A percentile compares a stretch with the other conserved stretches of the same genome.
These are phyloP conservation scores for Leucocoprinus birnbaumii DNA, from an alignment of 768 basidiomycete genomes.

Conservation along the genomic window DNA sequence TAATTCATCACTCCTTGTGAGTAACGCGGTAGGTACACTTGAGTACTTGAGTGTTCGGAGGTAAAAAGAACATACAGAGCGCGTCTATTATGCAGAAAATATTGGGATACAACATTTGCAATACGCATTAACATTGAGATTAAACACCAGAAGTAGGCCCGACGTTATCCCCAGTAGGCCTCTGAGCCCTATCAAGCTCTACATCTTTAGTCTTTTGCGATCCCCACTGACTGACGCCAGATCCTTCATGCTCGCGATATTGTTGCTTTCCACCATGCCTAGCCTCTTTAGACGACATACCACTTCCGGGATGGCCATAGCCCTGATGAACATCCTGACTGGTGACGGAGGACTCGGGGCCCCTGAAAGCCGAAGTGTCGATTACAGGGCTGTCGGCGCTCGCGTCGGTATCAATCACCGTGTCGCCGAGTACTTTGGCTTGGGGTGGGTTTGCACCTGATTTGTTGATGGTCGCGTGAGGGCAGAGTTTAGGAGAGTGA, in stretches of 20 bases:
- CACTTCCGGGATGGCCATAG: constrained; percentile 12
- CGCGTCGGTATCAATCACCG: constrained; percentile 6
- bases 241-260: constrained; percentile 1
- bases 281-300: constrained; percentile 8
- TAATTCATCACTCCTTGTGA: no score
- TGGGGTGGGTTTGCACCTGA: constrained; percentile 3
- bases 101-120: no score
- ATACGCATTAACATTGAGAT: no score
- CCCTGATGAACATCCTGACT: constrained; percentile 11
- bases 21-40: no score
- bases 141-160: constrained; percentile 3
- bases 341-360: constrained; percentile 7
- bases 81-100: no score
- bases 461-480: neutral
- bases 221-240: constrained; percentile 8
- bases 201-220: neutral
- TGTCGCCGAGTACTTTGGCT: constrained; percentile 1
- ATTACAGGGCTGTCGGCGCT: neutral
- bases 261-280: neutral
- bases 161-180: constrained; percentile 1
- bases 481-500: neutral
- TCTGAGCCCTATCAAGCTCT: constrained; percentile 3
- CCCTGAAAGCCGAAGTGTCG: neutral
- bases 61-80: no score
- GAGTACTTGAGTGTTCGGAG: no score